These are phyloP conservation scores for Phlebiopsis gigantea DNA, from an alignment of 768 basidiomycete species.

Conservation along the genomic window DNA sequence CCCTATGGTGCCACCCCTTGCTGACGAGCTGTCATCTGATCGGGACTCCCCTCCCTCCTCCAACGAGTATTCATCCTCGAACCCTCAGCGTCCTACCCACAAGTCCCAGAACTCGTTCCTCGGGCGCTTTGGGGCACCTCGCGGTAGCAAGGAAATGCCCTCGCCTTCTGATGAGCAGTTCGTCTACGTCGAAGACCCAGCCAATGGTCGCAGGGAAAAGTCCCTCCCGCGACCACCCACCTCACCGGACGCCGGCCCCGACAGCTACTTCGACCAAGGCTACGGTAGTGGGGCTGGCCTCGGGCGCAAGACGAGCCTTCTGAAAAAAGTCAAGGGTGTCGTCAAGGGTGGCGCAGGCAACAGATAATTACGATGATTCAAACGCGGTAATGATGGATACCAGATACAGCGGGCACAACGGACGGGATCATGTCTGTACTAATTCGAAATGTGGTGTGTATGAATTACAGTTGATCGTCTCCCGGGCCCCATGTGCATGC, in stretches of 20 bases:
- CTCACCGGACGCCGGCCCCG: conserved; percentile 26
- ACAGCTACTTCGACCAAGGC: conserved; percentile 48
- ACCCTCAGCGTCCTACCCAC: conserved; percentile 52
- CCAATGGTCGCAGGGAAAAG: conserved; percentile 42
- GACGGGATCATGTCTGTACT: neutral
- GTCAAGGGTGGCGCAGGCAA: conserved; percentile 48
- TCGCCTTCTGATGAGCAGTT: conserved; percentile 46
- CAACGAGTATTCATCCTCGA: conserved; percentile 20
- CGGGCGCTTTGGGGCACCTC: conserved; percentile 52
- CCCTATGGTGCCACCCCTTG: conserved; percentile 71
- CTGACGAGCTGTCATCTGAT: conserved; percentile 38
- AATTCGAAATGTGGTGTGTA: neutral
- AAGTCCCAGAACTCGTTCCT: conserved; percentile 71
- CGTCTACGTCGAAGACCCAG: conserved; percentile 57
- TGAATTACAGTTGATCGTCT: neutral
- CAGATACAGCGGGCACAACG: neutral
- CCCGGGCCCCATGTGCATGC: neutral
- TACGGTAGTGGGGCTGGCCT: conserved; percentile 35
- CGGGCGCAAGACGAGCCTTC: conserved; percentile 69
- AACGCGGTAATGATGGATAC: neutral
- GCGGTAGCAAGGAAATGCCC: conserved; percentile 26
- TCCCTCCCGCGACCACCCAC: conserved; percentile 42
- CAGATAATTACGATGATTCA: conserved; percentile 18
- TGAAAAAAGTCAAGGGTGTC: conserved; percentile 74
- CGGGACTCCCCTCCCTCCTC: conserved; percentile 38